Base-by-base conservation (phyloP, 1,284 basidiomycete species). In the Cryptococcus sp. region DNA sequence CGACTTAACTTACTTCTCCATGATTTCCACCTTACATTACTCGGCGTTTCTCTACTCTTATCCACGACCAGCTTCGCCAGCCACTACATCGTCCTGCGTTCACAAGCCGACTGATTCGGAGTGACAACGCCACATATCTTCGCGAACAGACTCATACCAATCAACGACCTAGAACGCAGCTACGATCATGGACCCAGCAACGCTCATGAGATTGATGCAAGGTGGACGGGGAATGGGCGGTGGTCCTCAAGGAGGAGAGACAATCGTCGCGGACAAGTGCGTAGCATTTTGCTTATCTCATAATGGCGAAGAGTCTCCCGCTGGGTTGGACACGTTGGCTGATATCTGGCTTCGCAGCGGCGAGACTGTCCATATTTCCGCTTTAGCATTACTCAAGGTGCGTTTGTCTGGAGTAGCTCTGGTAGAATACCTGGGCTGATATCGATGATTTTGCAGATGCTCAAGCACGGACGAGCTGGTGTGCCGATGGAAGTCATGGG, bases 401-500 rank as follows among this genome's bases (percentile, higher is more conserved):
- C 49, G 80, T 65, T 48, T 19, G 27, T n/a, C 13, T 20, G 7
- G 11, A 16, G 41, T 35, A 17, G 19, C 38, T 17, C 23, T 11
- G 11, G 42, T 7, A 44, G 7, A 27, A 22, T 16, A 19, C 7
- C 44, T 20, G 3, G 35, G 20, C 27, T 54, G 17, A 52, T 7
- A 27, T 46, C 23, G 67, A 47, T 45, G 20, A n/a, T n/a, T 48
- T 5, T 35, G 27, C 67, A 97, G 93, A 99, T 99, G 96, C 84
- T 99, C 67, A 99, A 99, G 81, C 96, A 99, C 76, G 96, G 96
- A 19, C 88, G 96, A 55, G 95, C 96, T 31, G 96, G 96, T 68
- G 96, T 99, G 40, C 96, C 96, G 13, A 96, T 99, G 91, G 96
- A 99, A 81, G 96, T 99, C 70, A 99, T 99, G 96, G 96, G 96